Base-by-base conservation (phyloP, 768 basidiomycete species). In the Thelephora ganbajun region DNA sequence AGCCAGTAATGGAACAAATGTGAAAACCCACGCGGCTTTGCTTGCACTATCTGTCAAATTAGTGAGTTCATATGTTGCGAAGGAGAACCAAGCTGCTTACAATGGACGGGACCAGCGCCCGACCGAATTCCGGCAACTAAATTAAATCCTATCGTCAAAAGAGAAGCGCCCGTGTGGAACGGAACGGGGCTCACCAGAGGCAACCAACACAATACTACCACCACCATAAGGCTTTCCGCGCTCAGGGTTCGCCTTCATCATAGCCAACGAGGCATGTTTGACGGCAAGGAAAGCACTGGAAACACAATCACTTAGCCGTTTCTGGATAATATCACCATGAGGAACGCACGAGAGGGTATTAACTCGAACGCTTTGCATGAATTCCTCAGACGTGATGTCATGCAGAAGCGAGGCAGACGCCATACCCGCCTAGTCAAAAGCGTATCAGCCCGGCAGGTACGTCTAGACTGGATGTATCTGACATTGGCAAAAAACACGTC, bases 401-500 rank as follows among this genome's bases (percentile, higher is more conserved):
- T 66, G 64, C 13, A 92, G 56, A 6, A 58, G 56, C 35, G 66
- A 53, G 16, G 34, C 57, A 1, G 70, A 69, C 2, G 70, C 73
- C 44, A 83, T 61, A 11, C 86, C 88, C 48, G 87, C 88, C 86
- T 90, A 36, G 35, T 7, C 5, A 43, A 30, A 16, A 43, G 39
- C 11, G 22, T 41, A 14, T 41, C 39, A 41, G 12, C 11, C 14
- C 2, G 16, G 39, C 22, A 41, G 22, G 39, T 14, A 18, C 39
- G 39, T n/a, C 39, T 14, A 14, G 39, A 22, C 16, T n/a, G 6
- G 39, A 41, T 5, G 39, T 41, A 14, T 56, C 77, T 46, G 57
- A 89, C 92, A 60, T 97, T 96, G 33, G 93, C 93, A 59, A 92
- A 97, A 71, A 96, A 96, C 53, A 93, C 80, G 54, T 97, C 93